A percentile compares a stretch with the other conserved stretches of the same genome.
phyloP scores from a whole-genome alignment of 2,329 filamentous ascomycete species.

The Cladorrhinum sp. region DNA sequence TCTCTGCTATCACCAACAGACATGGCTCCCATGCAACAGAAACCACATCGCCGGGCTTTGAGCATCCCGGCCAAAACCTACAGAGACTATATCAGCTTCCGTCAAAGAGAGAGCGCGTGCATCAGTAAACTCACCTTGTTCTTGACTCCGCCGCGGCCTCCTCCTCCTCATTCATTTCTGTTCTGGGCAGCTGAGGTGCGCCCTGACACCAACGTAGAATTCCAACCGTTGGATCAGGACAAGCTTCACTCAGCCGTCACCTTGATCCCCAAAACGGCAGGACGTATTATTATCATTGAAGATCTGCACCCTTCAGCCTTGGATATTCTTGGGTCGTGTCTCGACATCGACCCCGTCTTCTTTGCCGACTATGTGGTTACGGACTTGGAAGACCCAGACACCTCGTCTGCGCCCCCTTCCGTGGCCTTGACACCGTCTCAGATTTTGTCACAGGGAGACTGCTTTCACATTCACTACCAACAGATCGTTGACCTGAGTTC shows the following conservation, averaged over 20 bases:
- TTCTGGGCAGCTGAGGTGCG: not conserved
- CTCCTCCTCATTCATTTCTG: not conserved
- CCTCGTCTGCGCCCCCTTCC: slow-evolving; percentile 21
- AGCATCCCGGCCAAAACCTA: not conserved
- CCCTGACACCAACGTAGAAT: not conserved
- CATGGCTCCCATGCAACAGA: not conserved
- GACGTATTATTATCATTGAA: slow-evolving; percentile 21
- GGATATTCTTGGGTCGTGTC: slow-evolving; percentile 12
- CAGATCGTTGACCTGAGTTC: slow-evolving; percentile 19
- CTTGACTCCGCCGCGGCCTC: not conserved
- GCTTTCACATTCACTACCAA: slow-evolving; percentile 24
- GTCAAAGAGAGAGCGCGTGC: not conserved
- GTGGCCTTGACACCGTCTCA: slow-evolving; percentile 19
- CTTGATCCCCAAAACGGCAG: not conserved
- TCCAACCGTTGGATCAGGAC: not conserved
- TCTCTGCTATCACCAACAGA: no score
- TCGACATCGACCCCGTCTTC: slow-evolving; percentile 24
- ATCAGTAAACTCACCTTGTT: not conserved
- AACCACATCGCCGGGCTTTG: no score
- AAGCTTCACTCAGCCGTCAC: not conserved
- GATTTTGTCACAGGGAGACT: slow-evolving; percentile 11
- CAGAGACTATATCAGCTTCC: not conserved
- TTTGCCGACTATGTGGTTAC: slow-evolving; percentile 23
- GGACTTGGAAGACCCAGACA: slow-evolving; percentile 21
- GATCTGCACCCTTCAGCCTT: slow-evolving; percentile 18